Evolutionary conservation across 495 filamentous ascomycete genomes (phyloP).

Genomic region (Aspergillus mulundensis): DNA sequence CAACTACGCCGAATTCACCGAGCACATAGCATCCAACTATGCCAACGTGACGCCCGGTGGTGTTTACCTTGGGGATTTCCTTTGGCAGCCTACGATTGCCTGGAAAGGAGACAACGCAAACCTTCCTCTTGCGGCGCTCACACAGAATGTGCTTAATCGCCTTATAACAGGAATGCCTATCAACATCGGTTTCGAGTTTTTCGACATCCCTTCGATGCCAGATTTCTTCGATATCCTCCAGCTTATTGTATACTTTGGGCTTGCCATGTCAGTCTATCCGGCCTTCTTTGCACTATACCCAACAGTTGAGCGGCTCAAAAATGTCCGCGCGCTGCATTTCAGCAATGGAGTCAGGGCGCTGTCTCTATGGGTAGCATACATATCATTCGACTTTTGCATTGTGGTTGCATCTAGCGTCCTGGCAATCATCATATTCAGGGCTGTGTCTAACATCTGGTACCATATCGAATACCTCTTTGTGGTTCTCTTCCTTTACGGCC

Average conservation of each 20-base stretch:
- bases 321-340: constrained; percentile 80
- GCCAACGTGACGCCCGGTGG: constrained; percentile 68
- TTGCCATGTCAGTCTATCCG: constrained; percentile 71
- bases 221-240: constrained; percentile 68
- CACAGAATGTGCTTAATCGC: constrained; percentile 68
- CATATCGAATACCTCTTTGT: constrained; percentile 71
- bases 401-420: constrained; percentile 57
- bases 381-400: constrained; percentile 70
- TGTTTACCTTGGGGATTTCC: constrained; percentile 62
- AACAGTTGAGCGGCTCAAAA: constrained; percentile 68
- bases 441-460: constrained; percentile 63
- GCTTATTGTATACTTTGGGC: constrained; percentile 71
- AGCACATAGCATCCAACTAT: constrained; percentile 57
- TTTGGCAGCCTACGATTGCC: constrained; percentile 52
- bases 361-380: constrained; percentile 76
- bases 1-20: constrained; percentile 61
- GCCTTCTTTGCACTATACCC: constrained; percentile 85
- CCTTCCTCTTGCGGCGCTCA: constrained; percentile 56
- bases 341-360: constrained; percentile 73
- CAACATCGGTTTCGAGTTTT: constrained; percentile 59
- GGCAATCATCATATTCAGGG: constrained; percentile 57
- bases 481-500: constrained; percentile 69
- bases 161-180: constrained; percentile 63
- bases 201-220: constrained; percentile 64
- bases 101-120: constrained; percentile 49